These are phyloP conservation scores for Kitagawia praeruptora DNA, from an alignment of 129 eudicot species.

Conservation along the genomic window DNA sequence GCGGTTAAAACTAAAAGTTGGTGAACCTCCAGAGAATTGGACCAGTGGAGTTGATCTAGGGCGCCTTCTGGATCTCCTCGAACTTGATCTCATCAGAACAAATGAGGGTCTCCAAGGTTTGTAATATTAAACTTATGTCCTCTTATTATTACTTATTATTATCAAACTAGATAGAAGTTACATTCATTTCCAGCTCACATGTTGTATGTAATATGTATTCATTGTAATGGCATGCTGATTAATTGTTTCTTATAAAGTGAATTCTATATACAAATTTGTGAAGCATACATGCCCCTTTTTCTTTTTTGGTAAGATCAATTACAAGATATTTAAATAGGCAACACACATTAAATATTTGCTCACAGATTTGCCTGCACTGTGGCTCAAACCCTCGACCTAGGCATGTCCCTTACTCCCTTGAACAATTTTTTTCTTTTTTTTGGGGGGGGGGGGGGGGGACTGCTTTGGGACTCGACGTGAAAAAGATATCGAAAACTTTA, in stretches of 20 bases:
- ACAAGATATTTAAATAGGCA: no score
- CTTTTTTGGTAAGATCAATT: neutral
- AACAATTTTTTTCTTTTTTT: no score
- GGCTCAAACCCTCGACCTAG: neutral
- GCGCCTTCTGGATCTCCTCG: constrained; percentile 82
- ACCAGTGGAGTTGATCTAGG: constrained; percentile 86
- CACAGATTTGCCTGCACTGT: neutral
- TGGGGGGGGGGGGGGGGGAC: no score
- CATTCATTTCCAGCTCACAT: neutral
- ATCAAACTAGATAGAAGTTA: neutral
- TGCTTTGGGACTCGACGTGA: neutral
- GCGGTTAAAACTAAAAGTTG: constrained; percentile 60
- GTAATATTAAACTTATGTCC: constrained; percentile 9
- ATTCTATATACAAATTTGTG: neutral
- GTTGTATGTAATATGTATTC: neutral
- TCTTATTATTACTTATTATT: neutral
- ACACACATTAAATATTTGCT: neutral
- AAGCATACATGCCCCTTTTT: neutral
- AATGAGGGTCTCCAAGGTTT: constrained; percentile 58
- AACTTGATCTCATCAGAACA: constrained; percentile 74
- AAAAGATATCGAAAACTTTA: neutral
- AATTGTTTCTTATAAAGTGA: neutral
- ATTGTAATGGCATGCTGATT: neutral
- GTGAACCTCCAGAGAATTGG: constrained; percentile 80
- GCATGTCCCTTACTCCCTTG: no score